A percentile compares a stretch with the other conserved stretches of the same genome.
Conservation (phyloP, 2,329 filamentous ascomycete genomes). For the Ceratocystis destructans region DNA sequence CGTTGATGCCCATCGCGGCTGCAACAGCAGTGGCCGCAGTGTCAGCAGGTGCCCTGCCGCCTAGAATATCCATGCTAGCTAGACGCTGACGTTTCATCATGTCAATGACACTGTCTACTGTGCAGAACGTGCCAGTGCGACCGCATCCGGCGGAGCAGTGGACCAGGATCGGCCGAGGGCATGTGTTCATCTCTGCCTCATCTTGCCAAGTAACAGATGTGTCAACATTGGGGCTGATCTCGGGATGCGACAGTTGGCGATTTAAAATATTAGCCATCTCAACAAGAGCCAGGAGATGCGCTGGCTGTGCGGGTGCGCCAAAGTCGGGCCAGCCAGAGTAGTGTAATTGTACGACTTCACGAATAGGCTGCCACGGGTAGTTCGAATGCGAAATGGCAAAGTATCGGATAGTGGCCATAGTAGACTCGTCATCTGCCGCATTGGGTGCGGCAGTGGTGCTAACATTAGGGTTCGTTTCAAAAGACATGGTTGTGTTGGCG, state of each 20-base stretch:
- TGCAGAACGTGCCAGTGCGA: conserved; percentile 90
- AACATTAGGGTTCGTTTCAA: conserved; percentile 16
- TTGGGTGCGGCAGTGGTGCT: conserved; percentile 11
- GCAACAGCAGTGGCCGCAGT: conserved; percentile 28
- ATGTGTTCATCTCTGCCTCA: conserved; percentile 43
- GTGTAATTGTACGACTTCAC: conserved; percentile 88
- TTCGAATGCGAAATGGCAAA: conserved; percentile 67
- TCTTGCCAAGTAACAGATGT: conserved; percentile 30
- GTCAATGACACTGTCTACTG: conserved; percentile 87
- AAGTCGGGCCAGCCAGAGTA: conserved; percentile 98
- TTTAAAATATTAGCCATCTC: conserved; percentile 71
- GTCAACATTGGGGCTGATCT: conserved; percentile 27
- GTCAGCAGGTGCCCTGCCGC: conserved; percentile 25
- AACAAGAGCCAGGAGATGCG: conserved; percentile 75
- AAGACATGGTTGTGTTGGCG: conserved; percentile 24
- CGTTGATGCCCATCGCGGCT: conserved; percentile 2
- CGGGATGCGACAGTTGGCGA: conserved; percentile 39
- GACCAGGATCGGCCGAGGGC: conserved; percentile 62
- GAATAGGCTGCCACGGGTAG: conserved; percentile 70
- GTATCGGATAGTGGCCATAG: conserved; percentile 72
- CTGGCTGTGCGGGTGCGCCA: conserved; percentile 77
- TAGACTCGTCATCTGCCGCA: conserved; percentile 38
- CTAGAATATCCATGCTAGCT: conserved; percentile 23
- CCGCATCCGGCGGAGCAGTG: conserved; percentile 96
- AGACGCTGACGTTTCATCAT: conserved; percentile 79